A percentile compares a stretch with the other conserved stretches of the same genome.
phyloP scores from a whole-genome alignment of 208 protist genomes.

The Trypanosoma cruzi region DNA sequence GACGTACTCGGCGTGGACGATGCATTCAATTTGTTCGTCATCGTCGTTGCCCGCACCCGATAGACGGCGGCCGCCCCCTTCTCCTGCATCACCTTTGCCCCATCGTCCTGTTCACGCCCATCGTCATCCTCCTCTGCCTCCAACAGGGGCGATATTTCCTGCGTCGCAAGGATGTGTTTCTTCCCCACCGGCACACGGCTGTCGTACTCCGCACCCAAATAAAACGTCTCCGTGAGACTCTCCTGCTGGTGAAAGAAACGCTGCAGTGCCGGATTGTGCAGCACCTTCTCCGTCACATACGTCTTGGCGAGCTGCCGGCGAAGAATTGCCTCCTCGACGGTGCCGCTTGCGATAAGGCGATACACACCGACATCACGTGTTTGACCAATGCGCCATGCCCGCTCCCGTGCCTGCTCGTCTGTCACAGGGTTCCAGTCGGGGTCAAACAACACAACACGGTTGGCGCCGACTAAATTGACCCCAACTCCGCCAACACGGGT shows the following conservation, averaged over 20 bases:
- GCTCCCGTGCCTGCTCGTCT: constrained; percentile 89
- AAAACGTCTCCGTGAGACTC: constrained; percentile 92
- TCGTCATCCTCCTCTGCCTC: constrained; percentile 14
- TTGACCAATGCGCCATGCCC: constrained; percentile 98
- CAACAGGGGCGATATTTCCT: constrained; percentile 31
- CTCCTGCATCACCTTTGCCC: constrained; percentile 1
- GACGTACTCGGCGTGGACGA: neutral
- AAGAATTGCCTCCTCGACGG: constrained; percentile 99
- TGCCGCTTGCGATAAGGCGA: constrained; percentile 96
- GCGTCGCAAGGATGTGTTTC: constrained; percentile 56
- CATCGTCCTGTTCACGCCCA: neutral
- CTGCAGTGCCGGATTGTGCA: constrained; percentile 95
- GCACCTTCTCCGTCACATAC: constrained; percentile 95
- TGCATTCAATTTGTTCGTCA: neutral
- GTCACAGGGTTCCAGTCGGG: constrained; percentile 98
- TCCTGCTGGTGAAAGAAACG: constrained; percentile 93
- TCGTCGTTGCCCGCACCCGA: constrained; percentile 6
- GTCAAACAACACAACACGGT: constrained; percentile 98
- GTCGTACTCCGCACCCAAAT: constrained; percentile 85
- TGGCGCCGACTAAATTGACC: constrained; percentile 98
- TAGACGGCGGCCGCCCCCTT: neutral
- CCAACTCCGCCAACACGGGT: constrained; percentile 97
- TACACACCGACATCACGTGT: constrained; percentile 95
- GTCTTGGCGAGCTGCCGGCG: constrained; percentile 96
- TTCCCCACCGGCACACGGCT: constrained; percentile 49